Conservation (phyloP, 441 rosid genomes). For the Kokia cookei region DNA sequence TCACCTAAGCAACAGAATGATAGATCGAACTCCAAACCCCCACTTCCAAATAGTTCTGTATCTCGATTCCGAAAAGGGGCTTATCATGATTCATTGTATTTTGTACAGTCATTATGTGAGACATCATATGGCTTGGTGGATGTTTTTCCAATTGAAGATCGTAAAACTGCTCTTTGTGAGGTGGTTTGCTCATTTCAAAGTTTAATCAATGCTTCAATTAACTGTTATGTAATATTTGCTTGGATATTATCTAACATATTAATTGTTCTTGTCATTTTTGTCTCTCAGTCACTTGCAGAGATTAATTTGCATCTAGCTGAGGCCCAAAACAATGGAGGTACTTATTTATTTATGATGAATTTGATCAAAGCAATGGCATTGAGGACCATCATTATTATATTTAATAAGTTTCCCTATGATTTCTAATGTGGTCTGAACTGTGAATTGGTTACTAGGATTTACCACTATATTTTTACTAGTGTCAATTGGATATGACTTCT, state of each 20-base stretch:
- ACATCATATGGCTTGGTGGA: conserved; percentile 97
- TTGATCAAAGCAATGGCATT: conserved; percentile 10
- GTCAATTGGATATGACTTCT: not conserved
- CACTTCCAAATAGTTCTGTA: conserved; percentile 63
- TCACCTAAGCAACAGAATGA: conserved; percentile 80
- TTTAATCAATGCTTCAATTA: conserved; percentile 6
- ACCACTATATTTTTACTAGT: not conserved
- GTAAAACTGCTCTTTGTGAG: conserved; percentile 91
- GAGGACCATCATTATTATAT: not conserved
- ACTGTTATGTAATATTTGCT: conserved; percentile 5
- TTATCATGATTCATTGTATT: conserved; percentile 89
- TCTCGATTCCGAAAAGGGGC: conserved; percentile 88
- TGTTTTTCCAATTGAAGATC: conserved; percentile 95
- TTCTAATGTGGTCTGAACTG: not conserved
- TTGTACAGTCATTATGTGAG: conserved; percentile 86
- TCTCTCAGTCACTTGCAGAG: conserved; percentile 85
- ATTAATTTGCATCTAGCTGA: conserved; percentile 74
- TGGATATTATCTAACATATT: conserved; percentile 18
- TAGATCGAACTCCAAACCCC: conserved; percentile 68
- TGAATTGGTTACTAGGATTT: not conserved
- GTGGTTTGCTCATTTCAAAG: conserved; percentile 33
- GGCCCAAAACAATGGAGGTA: conserved; percentile 89
- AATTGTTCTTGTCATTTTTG: conserved; percentile 22
- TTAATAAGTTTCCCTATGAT: not conserved
- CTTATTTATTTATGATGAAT: conserved; percentile 12